Evolutionary conservation across 805 yeast species (phyloP).

Genomic region (Spathaspora girioi): DNA sequence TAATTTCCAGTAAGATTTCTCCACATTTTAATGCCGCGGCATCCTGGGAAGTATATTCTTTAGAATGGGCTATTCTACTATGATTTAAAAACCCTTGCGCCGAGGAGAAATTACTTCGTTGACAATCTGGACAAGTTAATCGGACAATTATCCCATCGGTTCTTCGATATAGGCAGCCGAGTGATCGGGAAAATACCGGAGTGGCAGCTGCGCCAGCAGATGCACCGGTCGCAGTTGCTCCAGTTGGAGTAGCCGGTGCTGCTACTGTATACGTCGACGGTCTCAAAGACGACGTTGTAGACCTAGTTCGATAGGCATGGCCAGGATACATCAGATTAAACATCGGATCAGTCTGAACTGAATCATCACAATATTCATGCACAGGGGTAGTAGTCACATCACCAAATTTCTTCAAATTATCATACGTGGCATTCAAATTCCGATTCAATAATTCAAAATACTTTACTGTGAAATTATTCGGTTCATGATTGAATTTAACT

Average conservation of each 20-base stretch:
- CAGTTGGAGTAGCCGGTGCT: neutral
- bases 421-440: constrained; percentile 29
- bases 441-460: constrained; percentile 36
- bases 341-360: neutral
- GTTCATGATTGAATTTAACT: constrained; percentile 38
- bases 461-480: constrained; percentile 41
- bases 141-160: constrained; percentile 70
- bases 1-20: constrained; percentile 46
- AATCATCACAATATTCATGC: constrained; percentile 1
- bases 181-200: constrained; percentile 10
- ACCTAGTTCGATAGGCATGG: constrained; percentile 44
- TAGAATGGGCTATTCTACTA: constrained; percentile 69
- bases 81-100: constrained; percentile 83
- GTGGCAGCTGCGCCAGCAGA: neutral
- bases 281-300: constrained; percentile 51
- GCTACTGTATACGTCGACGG: constrained; percentile 37
- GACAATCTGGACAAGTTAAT: constrained; percentile 66
- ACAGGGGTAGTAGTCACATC: neutral
- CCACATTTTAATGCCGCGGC: constrained; percentile 72
- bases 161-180: constrained; percentile 57
- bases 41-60: constrained; percentile 67
- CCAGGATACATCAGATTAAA: constrained; percentile 3
- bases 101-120: constrained; percentile 64
- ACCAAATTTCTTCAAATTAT: constrained; percentile 1
- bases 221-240: neutral